These are phyloP conservation scores for Xylariaceae sp. DNA, from an alignment of 2,329 filamentous ascomycete species.

Conservation along the genomic window DNA sequence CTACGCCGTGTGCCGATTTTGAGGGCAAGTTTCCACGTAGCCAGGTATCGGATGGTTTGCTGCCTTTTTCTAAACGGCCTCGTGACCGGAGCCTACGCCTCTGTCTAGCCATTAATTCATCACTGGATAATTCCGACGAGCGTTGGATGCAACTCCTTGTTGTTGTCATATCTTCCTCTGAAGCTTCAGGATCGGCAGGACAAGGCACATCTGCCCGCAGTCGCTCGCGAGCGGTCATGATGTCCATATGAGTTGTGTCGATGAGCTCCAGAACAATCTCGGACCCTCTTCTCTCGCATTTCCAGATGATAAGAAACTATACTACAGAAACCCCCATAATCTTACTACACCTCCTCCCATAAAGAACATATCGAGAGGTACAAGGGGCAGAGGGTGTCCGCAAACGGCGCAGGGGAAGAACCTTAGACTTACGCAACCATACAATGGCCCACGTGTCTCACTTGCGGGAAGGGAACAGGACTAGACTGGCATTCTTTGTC, in stretches of 20 bases:
- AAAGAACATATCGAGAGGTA: slow-evolving; percentile 9
- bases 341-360: neutral
- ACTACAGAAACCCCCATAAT: too few species aligned
- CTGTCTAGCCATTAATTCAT: slow-evolving; percentile 15
- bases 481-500: slow-evolving; percentile 24
- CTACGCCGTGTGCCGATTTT: neutral
- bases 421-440: slow-evolving; percentile 1
- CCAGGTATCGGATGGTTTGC: neutral
- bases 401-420: slow-evolving; percentile 16
- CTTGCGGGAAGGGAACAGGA: slow-evolving; percentile 1
- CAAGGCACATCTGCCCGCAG: too few species aligned
- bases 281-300: too few species aligned
- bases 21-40: too few species aligned
- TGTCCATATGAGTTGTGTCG: too few species aligned
- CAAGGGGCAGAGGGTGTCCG: slow-evolving; percentile 10
- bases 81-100: slow-evolving; percentile 11
- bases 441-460: slow-evolving; percentile 15
- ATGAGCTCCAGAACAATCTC: too few species aligned
- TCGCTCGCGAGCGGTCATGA: too few species aligned
- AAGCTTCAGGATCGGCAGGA: too few species aligned
- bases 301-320: too few species aligned
- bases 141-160: slow-evolving; percentile 6
- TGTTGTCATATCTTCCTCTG: too few species aligned
- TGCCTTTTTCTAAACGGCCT: neutral
- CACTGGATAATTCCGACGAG: slow-evolving; percentile 17